phyloP scores from a whole-genome alignment of 169 alveolate genomes.

The Cystoisospora suis region DNA sequence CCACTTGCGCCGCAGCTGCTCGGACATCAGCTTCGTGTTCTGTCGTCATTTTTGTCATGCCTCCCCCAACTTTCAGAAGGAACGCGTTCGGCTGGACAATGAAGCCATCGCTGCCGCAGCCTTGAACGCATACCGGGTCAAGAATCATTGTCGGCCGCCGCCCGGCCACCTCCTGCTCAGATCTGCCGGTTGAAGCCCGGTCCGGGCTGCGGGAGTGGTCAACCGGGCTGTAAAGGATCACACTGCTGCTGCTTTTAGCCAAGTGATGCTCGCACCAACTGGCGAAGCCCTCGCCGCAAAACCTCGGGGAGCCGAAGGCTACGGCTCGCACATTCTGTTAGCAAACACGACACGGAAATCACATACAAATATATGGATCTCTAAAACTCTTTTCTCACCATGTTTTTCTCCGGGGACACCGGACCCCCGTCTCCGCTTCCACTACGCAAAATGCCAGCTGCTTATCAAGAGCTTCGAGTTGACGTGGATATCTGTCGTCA shows the following conservation, averaged over 20 bases:
- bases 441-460: too few relatives aligned
- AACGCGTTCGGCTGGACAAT: not conserved
- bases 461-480: too few relatives aligned
- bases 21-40: conserved; percentile 2
- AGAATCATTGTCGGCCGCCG: not conserved
- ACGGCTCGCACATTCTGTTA: conserved; percentile 11
- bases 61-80: conserved; percentile 26
- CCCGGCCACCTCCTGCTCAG: not conserved
- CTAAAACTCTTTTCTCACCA: too few relatives aligned
- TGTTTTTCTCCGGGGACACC: too few relatives aligned
- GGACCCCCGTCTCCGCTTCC: too few relatives aligned
- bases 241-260: conserved; percentile 10
- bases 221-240: conserved; percentile 4
- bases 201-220: not conserved
- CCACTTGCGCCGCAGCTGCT: conserved; percentile 22
- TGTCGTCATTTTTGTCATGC: not conserved
- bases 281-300: conserved; percentile 8
- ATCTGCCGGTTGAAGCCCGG: not conserved
- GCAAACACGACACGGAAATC: not conserved
- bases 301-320: conserved; percentile 26
- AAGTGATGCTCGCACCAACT: conserved; percentile 20
- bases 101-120: conserved; percentile 13
- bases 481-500: too few relatives aligned
- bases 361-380: too few relatives aligned
- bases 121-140: conserved; percentile 37